Evolutionary conservation across 192 early-diverging fungal genomes (phyloP), one percentile per base, ranked within the genome.

Genomic region (Entomortierella lignicola): DNA sequence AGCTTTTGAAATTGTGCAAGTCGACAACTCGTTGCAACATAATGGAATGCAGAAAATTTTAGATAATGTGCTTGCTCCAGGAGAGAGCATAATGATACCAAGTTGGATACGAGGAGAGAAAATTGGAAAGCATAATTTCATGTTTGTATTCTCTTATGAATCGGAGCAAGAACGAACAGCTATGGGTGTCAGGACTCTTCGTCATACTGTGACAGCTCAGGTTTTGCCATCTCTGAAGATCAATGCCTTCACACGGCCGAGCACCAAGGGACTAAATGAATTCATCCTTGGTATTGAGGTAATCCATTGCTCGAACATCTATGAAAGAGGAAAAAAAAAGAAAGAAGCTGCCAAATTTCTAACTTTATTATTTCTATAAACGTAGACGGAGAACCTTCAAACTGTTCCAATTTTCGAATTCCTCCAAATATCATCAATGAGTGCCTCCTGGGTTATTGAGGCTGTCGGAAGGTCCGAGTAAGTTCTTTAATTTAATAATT

Each of bases 261-360:
- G 95, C 61, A 82, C 88, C 23, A 85, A 77, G n/a, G 84, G 75
- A 13, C 82, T 95, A 8, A 89, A 91, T 72, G 95, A 98, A 69
- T 96, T 94, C 62, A 90, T 97, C 29, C 85, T 99, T 29, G 97
- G 96, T 2, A 89, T 99, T 41, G 98, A 99, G 87, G 86, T 97
- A 66, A 32, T 50, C 37, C 11, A 44, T n/a, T n/a, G n/a, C n/a
- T n/a, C n/a, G n/a, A n/a, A n/a, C n/a, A n/a, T n/a, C n/a, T n/a
- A n/a, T n/a, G n/a, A n/a, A n/a, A 23, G 7, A 50, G 17, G 17
- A 50, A 50, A 58, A 42, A 55, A 54, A 55, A 37, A 37, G 10
- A 37, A 37, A 37, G 10, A 37, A 37, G 10, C 34, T 37, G 34
- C 4, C 10, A 37, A 7, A 37, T 4, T 37, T 7, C 34, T 37